Percentiles rank a stretch among this genome's conserved stretches.
Conservation (phyloP, 177 flowering plant species). For the Vitis hybrid region DNA sequence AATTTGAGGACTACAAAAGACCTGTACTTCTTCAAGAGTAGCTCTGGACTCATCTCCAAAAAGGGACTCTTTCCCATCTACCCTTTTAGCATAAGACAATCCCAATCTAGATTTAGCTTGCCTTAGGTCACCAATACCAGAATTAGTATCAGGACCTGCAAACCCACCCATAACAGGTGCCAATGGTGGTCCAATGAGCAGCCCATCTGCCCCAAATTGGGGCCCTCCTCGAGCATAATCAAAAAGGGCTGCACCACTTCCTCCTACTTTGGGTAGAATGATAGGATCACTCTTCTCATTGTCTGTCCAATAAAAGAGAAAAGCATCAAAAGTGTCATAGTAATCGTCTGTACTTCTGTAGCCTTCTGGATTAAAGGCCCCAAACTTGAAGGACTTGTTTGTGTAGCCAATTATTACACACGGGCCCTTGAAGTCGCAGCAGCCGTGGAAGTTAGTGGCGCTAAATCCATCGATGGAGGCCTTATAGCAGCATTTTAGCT, state of each 20-base stretch:
- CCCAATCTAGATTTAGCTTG: constrained; percentile 90
- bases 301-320: constrained; percentile 76
- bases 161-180: constrained; percentile 94
- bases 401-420: constrained; percentile 89
- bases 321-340: constrained; percentile 86
- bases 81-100: constrained; percentile 76
- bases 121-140: constrained; percentile 78
- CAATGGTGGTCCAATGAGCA: constrained; percentile 90
- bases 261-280: constrained; percentile 79
- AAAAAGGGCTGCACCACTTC: constrained; percentile 94
- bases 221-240: constrained; percentile 96
- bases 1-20: constrained; percentile 85
- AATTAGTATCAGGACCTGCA: constrained; percentile 85
- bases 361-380: constrained; percentile 91
- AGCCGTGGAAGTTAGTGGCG: constrained; percentile 66
- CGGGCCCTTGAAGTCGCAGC: constrained; percentile 88
- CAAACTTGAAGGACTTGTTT: constrained; percentile 72
- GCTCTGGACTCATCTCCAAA: constrained; percentile 80
- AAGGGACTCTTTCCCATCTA: constrained; percentile 83
- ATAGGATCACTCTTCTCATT: constrained; percentile 41
- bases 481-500: constrained; percentile 85
- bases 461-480: constrained; percentile 82
- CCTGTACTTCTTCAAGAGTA: constrained; percentile 62
- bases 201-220: constrained; percentile 91
- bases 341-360: constrained; percentile 86